Conservation (phyloP, 148 eudicot genomes). For the Nepenthes mirabilis region DNA sequence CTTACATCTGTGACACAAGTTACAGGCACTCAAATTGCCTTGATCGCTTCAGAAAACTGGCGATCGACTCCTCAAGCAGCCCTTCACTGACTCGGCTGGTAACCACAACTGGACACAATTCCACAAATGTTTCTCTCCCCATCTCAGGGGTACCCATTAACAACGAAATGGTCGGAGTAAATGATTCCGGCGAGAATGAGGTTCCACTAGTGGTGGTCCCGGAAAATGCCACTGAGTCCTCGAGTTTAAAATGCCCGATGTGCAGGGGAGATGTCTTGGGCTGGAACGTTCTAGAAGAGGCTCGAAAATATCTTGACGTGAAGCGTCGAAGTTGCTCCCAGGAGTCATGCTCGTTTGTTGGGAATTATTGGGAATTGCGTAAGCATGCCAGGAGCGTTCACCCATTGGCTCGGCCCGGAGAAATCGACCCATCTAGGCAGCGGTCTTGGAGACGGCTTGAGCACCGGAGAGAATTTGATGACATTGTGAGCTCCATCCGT, state of each 20-base stretch:
- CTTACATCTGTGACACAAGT: constrained; percentile 88
- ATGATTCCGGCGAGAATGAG: too few species aligned
- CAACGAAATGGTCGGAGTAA: not conserved
- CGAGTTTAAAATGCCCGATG: constrained; percentile 54
- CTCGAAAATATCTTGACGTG: constrained; percentile 47
- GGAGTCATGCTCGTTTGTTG: constrained; percentile 66
- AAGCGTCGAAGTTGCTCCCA: constrained; percentile 70
- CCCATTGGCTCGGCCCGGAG: constrained; percentile 69
- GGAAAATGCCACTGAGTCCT: too few species aligned
- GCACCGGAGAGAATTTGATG: constrained; percentile 66
- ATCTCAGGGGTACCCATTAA: constrained; percentile 7
- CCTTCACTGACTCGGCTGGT: constrained; percentile 9
- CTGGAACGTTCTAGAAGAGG: constrained; percentile 72
- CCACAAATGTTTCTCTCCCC: not conserved
- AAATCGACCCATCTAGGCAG: constrained; percentile 71
- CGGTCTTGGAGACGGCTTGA: constrained; percentile 73
- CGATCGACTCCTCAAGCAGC: constrained; percentile 18
- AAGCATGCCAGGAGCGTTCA: constrained; percentile 76
- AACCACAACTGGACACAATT: constrained; percentile 13
- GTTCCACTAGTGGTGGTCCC: too few species aligned
- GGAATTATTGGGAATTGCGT: constrained; percentile 66
- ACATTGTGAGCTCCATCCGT: constrained; percentile 75
- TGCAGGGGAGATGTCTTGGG: constrained; percentile 78
- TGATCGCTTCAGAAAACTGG: constrained; percentile 63
- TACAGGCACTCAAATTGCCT: constrained; percentile 95